phyloP scores from a whole-genome alignment of 2,329 filamentous ascomycete species.

The Westerdykella ornata region DNA sequence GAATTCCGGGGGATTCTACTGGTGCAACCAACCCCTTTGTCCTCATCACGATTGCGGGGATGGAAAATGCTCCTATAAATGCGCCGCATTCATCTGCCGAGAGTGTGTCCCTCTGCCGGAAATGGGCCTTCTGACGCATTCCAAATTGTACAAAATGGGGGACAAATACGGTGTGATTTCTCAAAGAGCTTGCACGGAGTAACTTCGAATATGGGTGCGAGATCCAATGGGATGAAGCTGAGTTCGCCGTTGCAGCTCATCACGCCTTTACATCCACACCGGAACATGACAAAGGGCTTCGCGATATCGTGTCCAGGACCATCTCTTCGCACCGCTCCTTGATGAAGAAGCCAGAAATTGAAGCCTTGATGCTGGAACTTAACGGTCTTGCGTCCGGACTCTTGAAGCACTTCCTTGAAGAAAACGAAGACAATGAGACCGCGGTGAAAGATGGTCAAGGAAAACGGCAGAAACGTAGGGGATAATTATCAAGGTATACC shows the following conservation, averaged over 20 bases:
- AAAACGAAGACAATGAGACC: too few species aligned
- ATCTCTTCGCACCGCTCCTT: conserved; percentile 17
- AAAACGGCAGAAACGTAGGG: neutral
- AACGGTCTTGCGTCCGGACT: conserved; percentile 1
- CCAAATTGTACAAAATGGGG: conserved; percentile 10
- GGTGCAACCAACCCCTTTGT: neutral
- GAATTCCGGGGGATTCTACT: too few species aligned
- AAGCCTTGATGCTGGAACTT: conserved; percentile 6
- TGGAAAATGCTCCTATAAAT: neutral
- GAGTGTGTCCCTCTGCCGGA: too few species aligned
- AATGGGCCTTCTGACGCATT: conserved; percentile 1
- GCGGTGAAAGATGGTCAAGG: neutral
- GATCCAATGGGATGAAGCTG: conserved; percentile 8
- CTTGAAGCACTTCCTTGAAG: neutral
- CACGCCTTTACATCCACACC: conserved; percentile 19
- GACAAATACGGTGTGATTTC: conserved; percentile 10
- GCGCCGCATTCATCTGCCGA: neutral
- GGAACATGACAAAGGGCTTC: conserved; percentile 21
- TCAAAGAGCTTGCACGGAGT: conserved; percentile 7
- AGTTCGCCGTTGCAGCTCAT: conserved; percentile 22
- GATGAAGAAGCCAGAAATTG: conserved; percentile 5
- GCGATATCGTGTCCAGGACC: conserved; percentile 20
- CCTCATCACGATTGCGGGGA: conserved; percentile 2
- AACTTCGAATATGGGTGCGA: conserved; percentile 8
- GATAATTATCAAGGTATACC: too few species aligned